A percentile compares a stretch with the other conserved stretches of the same genome.
These are phyloP conservation scores for Candida glucosophila DNA, from an alignment of 1,139 yeast species.

Conservation along the genomic window DNA sequence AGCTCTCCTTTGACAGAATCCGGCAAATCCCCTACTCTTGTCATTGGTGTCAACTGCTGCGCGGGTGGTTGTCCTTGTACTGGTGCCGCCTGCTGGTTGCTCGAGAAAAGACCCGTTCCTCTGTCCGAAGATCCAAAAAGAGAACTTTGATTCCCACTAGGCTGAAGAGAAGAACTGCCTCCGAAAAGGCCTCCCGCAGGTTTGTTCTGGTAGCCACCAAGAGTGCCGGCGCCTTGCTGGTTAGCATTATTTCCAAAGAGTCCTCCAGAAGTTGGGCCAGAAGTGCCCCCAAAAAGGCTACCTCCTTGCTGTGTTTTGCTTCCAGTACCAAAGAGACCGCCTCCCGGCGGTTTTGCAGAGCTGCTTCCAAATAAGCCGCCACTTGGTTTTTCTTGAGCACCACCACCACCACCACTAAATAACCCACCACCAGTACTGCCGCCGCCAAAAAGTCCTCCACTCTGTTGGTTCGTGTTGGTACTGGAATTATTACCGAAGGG, in stretches of 20 bases:
- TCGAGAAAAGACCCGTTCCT: constrained; percentile 12
- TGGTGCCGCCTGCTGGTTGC: constrained; percentile 5
- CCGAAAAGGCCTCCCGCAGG: constrained; percentile 10
- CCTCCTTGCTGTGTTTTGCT: constrained; percentile 11
- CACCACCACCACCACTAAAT: not conserved
- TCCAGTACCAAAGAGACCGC: constrained; percentile 26
- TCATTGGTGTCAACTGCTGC: constrained; percentile 65
- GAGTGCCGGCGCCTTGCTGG: too few relatives aligned
- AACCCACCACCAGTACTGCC: not conserved
- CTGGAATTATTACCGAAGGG: constrained; percentile 23
- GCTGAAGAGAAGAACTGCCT: too few relatives aligned
- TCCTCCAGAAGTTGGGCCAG: constrained; percentile 14
- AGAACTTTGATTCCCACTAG: too few relatives aligned
- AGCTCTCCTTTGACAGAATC: constrained; percentile 62
- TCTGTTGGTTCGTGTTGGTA: constrained; percentile 7
- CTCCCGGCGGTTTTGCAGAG: constrained; percentile 11
- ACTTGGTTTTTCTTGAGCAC: constrained; percentile 4
- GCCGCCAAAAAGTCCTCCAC: constrained; percentile 22
- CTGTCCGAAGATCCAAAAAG: constrained; percentile 24
- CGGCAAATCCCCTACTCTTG: constrained; percentile 82
- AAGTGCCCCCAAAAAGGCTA: constrained; percentile 18
- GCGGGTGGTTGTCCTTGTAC: constrained; percentile 1
- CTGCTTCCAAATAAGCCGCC: constrained; percentile 14
- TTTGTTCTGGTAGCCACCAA: too few relatives aligned
- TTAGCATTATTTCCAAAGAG: constrained; percentile 26